A percentile compares a stretch with the other conserved stretches of the same genome.
Conservation (phyloP, 345 rosid genomes). For the Eucalyptus marginata region DNA sequence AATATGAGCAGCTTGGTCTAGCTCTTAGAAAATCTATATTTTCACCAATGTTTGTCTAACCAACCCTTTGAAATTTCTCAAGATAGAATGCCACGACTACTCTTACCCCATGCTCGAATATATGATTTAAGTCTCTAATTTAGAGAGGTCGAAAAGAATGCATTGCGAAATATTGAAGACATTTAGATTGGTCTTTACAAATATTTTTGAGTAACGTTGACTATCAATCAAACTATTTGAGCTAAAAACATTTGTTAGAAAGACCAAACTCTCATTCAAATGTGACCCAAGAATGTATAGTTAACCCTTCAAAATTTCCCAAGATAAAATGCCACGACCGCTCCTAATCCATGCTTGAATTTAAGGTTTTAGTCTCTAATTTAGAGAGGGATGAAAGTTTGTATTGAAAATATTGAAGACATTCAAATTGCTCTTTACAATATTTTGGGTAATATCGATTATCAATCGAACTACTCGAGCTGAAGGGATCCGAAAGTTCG, state of each 20-base stretch:
- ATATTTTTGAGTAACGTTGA: neutral
- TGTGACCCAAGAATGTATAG: neutral
- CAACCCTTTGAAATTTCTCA: too few species aligned
- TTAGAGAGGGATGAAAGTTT: neutral
- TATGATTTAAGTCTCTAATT: neutral
- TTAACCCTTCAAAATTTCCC: neutral
- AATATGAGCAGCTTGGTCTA: neutral
- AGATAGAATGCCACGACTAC: too few species aligned
- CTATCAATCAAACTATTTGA: neutral
- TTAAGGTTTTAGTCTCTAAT: neutral
- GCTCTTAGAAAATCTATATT: neutral
- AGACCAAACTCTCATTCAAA: neutral
- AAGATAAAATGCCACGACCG: neutral
- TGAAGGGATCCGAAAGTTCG: neutral
- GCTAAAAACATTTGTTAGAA: neutral
- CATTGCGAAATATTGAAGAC: neutral
- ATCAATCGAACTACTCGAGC: neutral
- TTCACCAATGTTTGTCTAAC: neutral
- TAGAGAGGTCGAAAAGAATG: neutral
- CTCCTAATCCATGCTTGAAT: neutral
- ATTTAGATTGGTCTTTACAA: neutral
- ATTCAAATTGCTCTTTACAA: neutral
- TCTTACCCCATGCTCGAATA: too few species aligned
- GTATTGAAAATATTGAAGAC: neutral
- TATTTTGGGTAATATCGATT: neutral